Evolutionary conservation across 257 asterid species (phyloP), one percentile per base, ranked within the genome.

Genomic region (Scutellaria barbata): DNA sequence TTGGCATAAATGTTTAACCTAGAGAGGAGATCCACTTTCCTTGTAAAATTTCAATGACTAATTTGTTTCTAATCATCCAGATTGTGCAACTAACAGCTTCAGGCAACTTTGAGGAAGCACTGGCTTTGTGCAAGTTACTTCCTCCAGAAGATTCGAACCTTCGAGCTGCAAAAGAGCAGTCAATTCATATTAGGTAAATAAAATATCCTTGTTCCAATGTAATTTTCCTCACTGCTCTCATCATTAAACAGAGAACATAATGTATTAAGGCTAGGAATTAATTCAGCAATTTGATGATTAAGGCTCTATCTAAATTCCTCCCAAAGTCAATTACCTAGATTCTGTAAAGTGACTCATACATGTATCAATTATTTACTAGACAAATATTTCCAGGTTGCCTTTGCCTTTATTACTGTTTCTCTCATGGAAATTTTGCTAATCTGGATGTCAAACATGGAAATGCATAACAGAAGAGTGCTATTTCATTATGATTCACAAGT

Each of bases 1-100:
- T 48, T 20, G 1, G 56, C 25, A 47, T 43, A 54, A 70, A 66
- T 48, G 77, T 53, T 75, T 69, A 63, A 66, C 41, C 61, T 48
- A 60, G 73, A 39, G 71, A 14, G 14, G 37, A 52, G n/a, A 56
- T 68, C 22, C 47, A 5, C 51, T 18, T 65, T 55, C 69, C 16
- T 10, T 12, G 2, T 6, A 33, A 53, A 53, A 55, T 45, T 37
- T 33, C 52, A 67, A 35, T 70, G 70, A 74, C 39, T 60, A 55
- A 10, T 17, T 66, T 81, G 60, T 52, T 77, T 74, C 77, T 74
- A 76, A 8, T 78, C 33, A 63, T 76, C 80, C 90, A 95, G 99
- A 95, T 95, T 77, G 95, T 95, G 63, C 99, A 95, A 80, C 85
- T 95, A 77, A 92, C 98, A 77, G 98, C 99, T 76, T 95, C 97